These are phyloP conservation scores for Ustilago nuda DNA, from an alignment of 1,284 basidiomycete species.

Conservation along the genomic window DNA sequence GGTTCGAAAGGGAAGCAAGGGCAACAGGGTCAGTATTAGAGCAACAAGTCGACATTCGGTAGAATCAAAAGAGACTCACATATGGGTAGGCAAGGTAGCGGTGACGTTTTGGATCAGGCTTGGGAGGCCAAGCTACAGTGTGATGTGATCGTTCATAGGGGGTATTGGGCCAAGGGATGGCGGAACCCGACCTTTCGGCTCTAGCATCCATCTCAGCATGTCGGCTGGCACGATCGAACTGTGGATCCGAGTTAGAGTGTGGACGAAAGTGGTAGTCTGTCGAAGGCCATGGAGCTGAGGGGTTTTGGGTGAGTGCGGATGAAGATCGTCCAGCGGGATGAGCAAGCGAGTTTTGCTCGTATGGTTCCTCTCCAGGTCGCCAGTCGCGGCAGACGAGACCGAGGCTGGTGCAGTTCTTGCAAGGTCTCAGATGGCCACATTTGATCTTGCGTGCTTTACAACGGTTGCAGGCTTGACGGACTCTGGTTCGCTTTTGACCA, in stretches of 20 bases:
- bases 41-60: neutral
- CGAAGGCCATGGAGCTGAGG: constrained; percentile 21
- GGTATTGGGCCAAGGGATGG: constrained; percentile 52
- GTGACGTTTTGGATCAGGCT: constrained; percentile 42
- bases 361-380: constrained; percentile 47
- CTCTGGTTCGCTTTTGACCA: constrained; percentile 40
- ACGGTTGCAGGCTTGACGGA: constrained; percentile 54
- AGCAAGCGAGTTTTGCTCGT: constrained; percentile 20
- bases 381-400: constrained; percentile 48
- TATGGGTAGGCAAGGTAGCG: constrained; percentile 52
- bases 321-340: constrained; percentile 34
- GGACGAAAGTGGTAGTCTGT: constrained; percentile 15
- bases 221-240: constrained; percentile 14
- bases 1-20: neutral
- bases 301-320: constrained; percentile 1
- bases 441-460: constrained; percentile 57
- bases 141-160: constrained; percentile 44
- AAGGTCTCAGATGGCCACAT: constrained; percentile 49
- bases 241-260: constrained; percentile 12
- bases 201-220: constrained; percentile 18
- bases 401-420: constrained; percentile 50
- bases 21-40: neutral
- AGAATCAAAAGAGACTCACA: neutral
- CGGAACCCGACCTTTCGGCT: constrained; percentile 34
- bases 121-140: constrained; percentile 50